Percentiles rank a stretch among this genome's conserved stretches.
Evolutionary conservation across 768 basidiomycete genomes (phyloP).

Genomic region (Russula ochroleuca): DNA sequence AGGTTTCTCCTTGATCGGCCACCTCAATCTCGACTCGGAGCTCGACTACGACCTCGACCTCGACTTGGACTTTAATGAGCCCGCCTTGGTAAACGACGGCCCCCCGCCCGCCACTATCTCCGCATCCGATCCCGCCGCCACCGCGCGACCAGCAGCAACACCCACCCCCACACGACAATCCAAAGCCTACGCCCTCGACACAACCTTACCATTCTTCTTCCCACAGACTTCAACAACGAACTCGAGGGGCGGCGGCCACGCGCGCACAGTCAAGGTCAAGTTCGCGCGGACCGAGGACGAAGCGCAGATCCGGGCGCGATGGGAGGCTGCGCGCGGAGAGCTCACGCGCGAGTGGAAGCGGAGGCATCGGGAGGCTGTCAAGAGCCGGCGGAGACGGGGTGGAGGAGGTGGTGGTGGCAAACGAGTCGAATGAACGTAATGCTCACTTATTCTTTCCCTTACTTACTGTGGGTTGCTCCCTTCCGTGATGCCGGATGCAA

Average conservation of each 20-base stretch:
- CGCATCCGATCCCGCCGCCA: not conserved
- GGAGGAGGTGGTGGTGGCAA: slow-evolving; percentile 40
- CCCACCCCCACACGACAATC: not conserved
- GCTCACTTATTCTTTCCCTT: not conserved
- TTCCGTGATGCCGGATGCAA: too few species aligned
- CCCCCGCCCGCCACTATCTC: not conserved
- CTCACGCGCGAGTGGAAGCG: slow-evolving; percentile 77
- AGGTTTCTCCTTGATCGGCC: slow-evolving; percentile 70
- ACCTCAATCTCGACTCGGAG: slow-evolving; percentile 70
- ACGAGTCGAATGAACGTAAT: slow-evolving; percentile 31
- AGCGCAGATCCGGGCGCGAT: slow-evolving; percentile 59
- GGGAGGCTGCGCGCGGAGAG: slow-evolving; percentile 66
- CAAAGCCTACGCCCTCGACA: slow-evolving; percentile 8
- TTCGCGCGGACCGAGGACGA: slow-evolving; percentile 51
- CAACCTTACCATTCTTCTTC: slow-evolving; percentile 25
- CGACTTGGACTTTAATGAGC: slow-evolving; percentile 32
- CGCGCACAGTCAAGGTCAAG: slow-evolving; percentile 38
- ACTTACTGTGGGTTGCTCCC: too few species aligned
- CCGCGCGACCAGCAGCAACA: not conserved
- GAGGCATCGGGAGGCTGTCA: slow-evolving; percentile 69
- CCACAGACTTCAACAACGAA: not conserved
- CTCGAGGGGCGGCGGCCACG: not conserved
- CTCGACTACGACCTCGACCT: slow-evolving; percentile 49
- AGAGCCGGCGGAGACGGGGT: slow-evolving; percentile 52
- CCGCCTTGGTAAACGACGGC: not conserved